A percentile compares a stretch with the other conserved stretches of the same genome.
These are phyloP conservation scores for Komagataella pseudopastoris DNA, from an alignment of 805 yeast genomes.

Conservation along the genomic window DNA sequence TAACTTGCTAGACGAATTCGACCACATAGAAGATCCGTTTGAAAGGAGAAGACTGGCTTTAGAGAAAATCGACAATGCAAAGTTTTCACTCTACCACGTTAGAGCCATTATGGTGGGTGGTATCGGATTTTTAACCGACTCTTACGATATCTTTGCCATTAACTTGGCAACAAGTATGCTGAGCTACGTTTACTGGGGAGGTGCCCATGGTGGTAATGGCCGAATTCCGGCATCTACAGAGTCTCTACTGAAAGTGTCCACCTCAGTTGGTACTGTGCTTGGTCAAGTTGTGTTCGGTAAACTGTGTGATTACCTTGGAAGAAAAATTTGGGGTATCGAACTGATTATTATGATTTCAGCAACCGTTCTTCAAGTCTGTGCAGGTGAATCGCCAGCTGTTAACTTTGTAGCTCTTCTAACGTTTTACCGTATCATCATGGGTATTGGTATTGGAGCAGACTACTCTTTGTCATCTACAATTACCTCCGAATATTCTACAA, in stretches of 20 bases:
- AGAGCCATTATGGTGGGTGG: constrained; percentile 81
- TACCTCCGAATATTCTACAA: constrained; percentile 84
- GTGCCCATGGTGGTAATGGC: constrained; percentile 19
- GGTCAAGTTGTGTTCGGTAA: constrained; percentile 83
- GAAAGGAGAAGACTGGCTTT: constrained; percentile 81
- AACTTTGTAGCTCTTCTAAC: constrained; percentile 62
- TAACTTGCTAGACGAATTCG: constrained; percentile 66
- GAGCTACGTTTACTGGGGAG: constrained; percentile 62
- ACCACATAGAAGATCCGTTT: constrained; percentile 72
- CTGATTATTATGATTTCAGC: constrained; percentile 75
- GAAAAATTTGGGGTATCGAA: constrained; percentile 80
- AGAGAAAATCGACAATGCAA: constrained; percentile 70
- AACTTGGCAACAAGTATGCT: constrained; percentile 74
- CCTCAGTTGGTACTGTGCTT: constrained; percentile 88
- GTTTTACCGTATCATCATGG: constrained; percentile 76
- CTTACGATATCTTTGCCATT: constrained; percentile 87
- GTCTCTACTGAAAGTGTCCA: constrained; percentile 74
- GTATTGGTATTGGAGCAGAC: constrained; percentile 97
- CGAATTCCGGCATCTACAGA: constrained; percentile 54
- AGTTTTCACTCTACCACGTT: constrained; percentile 72
- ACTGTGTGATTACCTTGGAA: constrained; percentile 70
- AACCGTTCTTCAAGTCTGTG: constrained; percentile 61
- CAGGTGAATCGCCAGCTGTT: constrained; percentile 62
- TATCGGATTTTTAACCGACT: constrained; percentile 88
- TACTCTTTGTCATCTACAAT: constrained; percentile 90